These are phyloP conservation scores for Periconia macrospinosa DNA, from an alignment of 2,329 filamentous ascomycete species.

Conservation along the genomic window DNA sequence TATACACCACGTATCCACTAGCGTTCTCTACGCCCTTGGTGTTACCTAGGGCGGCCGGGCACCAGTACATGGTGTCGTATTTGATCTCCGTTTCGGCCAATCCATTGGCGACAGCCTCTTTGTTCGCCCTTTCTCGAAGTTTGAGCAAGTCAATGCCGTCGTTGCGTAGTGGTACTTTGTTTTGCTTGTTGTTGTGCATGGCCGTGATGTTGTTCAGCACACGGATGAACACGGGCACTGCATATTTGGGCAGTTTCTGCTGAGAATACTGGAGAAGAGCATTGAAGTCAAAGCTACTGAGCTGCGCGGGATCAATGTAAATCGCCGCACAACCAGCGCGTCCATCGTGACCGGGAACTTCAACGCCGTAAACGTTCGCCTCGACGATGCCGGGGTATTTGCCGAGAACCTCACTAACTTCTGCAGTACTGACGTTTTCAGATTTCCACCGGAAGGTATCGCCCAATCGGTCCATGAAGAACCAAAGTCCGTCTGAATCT, in stretches of 20 bases:
- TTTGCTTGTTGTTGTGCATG: conserved; percentile 79
- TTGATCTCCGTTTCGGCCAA: conserved; percentile 31
- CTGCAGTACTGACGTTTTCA: conserved; percentile 53
- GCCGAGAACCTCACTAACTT: conserved; percentile 52
- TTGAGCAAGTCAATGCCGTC: conserved; percentile 65
- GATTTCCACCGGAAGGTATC: conserved; percentile 56
- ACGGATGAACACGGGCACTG: conserved; percentile 73
- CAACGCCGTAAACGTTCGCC: conserved; percentile 54
- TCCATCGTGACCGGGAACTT: conserved; percentile 50
- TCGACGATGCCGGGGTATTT: conserved; percentile 48
- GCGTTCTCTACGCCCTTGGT: conserved; percentile 45
- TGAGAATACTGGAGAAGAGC: conserved; percentile 62
- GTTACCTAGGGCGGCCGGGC: conserved; percentile 38
- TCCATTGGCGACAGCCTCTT: conserved; percentile 42
- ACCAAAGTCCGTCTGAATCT: conserved; percentile 50
- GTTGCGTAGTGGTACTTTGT: conserved; percentile 69
- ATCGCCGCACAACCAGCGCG: conserved; percentile 61
- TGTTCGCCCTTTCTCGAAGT: conserved; percentile 43
- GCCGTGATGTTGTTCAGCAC: conserved; percentile 61
- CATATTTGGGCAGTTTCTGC: conserved; percentile 68
- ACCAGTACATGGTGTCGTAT: conserved; percentile 55
- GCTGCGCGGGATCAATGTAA: conserved; percentile 55
- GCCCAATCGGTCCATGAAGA: conserved; percentile 52
- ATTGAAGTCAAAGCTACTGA: conserved; percentile 53
- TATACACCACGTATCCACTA: conserved; percentile 60